Base-by-base conservation (phyloP, 2,329 filamentous ascomycete species). In the Stagonosporopsis vannaccii region DNA sequence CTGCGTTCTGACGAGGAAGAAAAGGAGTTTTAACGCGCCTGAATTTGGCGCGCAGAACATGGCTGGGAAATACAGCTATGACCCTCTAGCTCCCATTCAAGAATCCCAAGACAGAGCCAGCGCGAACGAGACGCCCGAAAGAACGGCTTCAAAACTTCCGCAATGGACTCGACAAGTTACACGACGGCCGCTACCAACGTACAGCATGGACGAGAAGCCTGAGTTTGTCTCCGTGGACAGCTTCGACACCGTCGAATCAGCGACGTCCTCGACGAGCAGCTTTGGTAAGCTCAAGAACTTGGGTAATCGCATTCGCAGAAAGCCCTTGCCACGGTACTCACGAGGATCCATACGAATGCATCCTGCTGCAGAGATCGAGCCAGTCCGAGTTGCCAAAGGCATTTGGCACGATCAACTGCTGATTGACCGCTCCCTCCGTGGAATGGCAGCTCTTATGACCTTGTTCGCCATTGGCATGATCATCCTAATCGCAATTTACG, bases 351-450 rank as follows among this genome's bases (percentile, higher is more conserved):
- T 63, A 9, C 46, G 50, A 39, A 54, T 56, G 30, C 63, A 70
- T 44, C 58, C 58, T 2, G 64, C 59, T 12, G 64, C 61, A 36
- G 66, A 69, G 12, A 66, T 69, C 28, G 50, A 70, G 37, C 67
- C 64, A 9, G 62, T 59, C 17, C 62, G 62, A 11, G 63, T 72
- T 6, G 61, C 58, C 2, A 60, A 62, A 12, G 69, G 66, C 6
- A 50, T 69, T 37, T 74, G 70, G 70, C 65, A 67, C 36, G 68
- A 72, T 32, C 69, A 72, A 37, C 45, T 72, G 17, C 58, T 73
- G 2, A 64, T 69, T 15, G 71, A 74, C 46, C 66, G 69, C 6
- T 69, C 67, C 2, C 55, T 72, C 6, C 60, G 66, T 20, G 41
- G 44, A 1, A 72, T 72, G 71, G 68, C 69, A 17, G 60, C 52